Base-by-base conservation (phyloP, 257 asterid species). In the Solanum chilense region DNA sequence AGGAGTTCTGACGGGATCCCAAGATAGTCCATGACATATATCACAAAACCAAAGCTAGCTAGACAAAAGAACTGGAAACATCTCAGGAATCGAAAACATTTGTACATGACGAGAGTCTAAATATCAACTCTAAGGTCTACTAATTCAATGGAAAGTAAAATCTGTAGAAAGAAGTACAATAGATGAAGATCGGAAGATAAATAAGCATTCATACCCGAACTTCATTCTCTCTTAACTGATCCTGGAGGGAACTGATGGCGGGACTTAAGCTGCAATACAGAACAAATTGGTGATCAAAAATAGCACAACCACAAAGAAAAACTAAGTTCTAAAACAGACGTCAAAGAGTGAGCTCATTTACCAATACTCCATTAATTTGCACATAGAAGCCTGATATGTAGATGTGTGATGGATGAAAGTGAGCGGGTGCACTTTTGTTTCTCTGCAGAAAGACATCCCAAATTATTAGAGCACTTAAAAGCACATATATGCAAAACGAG, bases 331-430 rank as follows among this genome's bases (percentile, higher is more conserved):
- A 31, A 29, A 18, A 31, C 29, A 33, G 69, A 85, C 62, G 62
- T n/a, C 84, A 74, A 80, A 76, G 71, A 15, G 71, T 35, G 45
- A 35, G 70, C 7, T 7, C 83, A 45, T 89, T 86, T 92, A 97
- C 99, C 99, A 97, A 88, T 93, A 96, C 87, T 97, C 99, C 74
- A 97, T 95, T 94, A 97, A 91, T 91, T 97, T 97, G 95, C 99
- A 97, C 93, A 97, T 90, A 92, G 99, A 96, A 88, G 99, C 98
- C 93, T 95, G 98, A 93, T 94, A 97, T 5, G 99, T 97, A 66
- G 99, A 96, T 37, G 98, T 90, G 88, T 97, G 99, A 91, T 97
- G 99, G 86, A 97, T 89, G 90, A 89, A 95, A 86, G 97, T 92
- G 74, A 97, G 97, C 12, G 99, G 99, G 83, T 97, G 99, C 86